Evolutionary conservation across 495 filamentous ascomycete species (phyloP), one percentile per base, ranked within the genome.

Genomic region (Tuber magnatum): DNA sequence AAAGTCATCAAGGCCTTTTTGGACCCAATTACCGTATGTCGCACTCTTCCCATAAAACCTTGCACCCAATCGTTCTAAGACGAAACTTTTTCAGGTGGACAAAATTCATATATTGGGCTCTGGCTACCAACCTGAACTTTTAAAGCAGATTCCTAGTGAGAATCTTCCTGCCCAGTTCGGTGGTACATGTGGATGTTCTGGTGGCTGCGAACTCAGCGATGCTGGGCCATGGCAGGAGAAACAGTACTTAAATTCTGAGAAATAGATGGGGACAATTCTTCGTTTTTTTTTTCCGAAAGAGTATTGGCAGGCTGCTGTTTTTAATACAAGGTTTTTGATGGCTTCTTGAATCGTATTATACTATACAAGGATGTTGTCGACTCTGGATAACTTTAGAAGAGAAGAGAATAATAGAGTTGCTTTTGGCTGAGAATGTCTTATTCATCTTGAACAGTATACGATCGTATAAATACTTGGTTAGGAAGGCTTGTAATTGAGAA

Each of bases 21-120:
- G 71, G 95, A 99, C 86, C 95, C 95, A 71, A 93, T 98, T 80
- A 99, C 95, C 39, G 81, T 81, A 73, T 73, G 46, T 71, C 20
- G 2, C 51, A 40, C 65, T 32, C 18, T 61, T 16, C 22, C n/a
- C 69, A 22, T 61, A 6, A 61, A 61, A 6, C 12, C 0, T 28
- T 61, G 39, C 41, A 28, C 24, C 70, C 74, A n/a, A 78, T 39
- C 61, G 12, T 44, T 71, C n/a, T 41, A 18, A 61, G n/a, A n/a
- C n/a, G n/a, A n/a, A 12, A 9, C n/a, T 24, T 28, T 38, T 40
- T 68, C 39, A 81, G 78, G 94, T 97, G 46, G 86, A 89, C 76
- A 99, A 99, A 89, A 99, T 99, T 83, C 91, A 97, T 84, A 89
- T 99, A 71, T 88, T 98, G 22, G 93, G 94, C 75, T 85, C 86